phyloP scores from a whole-genome alignment of 1,139 yeast species.

The Candida mesenterica region DNA sequence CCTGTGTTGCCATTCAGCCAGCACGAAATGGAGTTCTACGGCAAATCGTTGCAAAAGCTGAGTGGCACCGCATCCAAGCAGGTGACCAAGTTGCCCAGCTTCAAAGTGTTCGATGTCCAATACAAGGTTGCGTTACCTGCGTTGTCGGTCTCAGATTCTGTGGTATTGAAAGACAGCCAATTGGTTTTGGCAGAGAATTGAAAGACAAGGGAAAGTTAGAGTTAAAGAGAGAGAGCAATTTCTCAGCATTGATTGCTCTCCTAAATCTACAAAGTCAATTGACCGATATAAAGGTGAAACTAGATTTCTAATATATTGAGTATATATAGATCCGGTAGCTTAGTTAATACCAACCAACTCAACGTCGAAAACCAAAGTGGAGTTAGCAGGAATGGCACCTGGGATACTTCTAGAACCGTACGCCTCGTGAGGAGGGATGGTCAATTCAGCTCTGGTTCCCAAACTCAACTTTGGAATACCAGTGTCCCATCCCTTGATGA shows the following conservation, averaged over 20 bases:
- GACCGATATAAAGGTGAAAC: too few species aligned
- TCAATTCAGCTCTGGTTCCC: constrained; percentile 88
- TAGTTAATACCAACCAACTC: constrained; percentile 83
- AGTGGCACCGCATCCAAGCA: constrained; percentile 9
- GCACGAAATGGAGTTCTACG: constrained; percentile 38
- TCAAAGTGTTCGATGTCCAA: constrained; percentile 62
- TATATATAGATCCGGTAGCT: too few species aligned
- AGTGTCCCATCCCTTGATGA: constrained; percentile 94
- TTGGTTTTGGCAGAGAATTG: constrained; percentile 9
- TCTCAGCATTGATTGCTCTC: too few species aligned
- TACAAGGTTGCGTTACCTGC: constrained; percentile 65
- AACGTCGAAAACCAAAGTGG: constrained; percentile 89
- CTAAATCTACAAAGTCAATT: too few species aligned
- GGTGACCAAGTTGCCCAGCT: constrained; percentile 48
- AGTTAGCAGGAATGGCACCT: constrained; percentile 93
- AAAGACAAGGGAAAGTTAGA: not conserved
- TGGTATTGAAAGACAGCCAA: constrained; percentile 14
- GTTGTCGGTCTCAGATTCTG: constrained; percentile 39
- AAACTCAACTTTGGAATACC: constrained; percentile 87
- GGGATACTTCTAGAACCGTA: constrained; percentile 96
- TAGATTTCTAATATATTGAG: too few species aligned
- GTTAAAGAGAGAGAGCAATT: not conserved
- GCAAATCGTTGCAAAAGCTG: constrained; percentile 15
- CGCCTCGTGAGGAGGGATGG: constrained; percentile 91
- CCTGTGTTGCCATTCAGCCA: constrained; percentile 65